These are phyloP conservation scores for Daucus carota DNA, from an alignment of 129 eudicot genomes.

Conservation along the genomic window DH1_v3.0 NC_030383.2:7421501-7422000, in stretches of 20 bases:
- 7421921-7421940: not conserved
- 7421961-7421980: constrained; percentile 48
- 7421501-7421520: constrained; percentile 25
- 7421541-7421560: constrained; percentile 31
- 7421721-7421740: constrained; percentile 23
- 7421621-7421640: constrained; percentile 44
- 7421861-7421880: constrained; percentile 17
- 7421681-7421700: constrained; percentile 49
- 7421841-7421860: constrained; percentile 52
- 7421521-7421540: constrained; percentile 60
- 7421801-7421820: constrained; percentile 54
- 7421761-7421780: constrained; percentile 46
- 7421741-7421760: constrained; percentile 35
- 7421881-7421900: constrained; percentile 25
- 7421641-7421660: constrained; percentile 40
- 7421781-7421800: constrained; percentile 37
- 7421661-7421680: constrained; percentile 43
- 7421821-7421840: constrained; percentile 83
- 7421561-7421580: constrained; percentile 46
- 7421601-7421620: constrained; percentile 67
- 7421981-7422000: constrained; percentile 58
- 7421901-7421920: constrained; percentile 23
- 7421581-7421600: constrained; percentile 63
- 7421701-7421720: not conserved
- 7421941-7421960: constrained; percentile 38